Percentiles rank a stretch among this genome's conserved stretches.
Conservation (phyloP, 495 filamentous ascomycete genomes). For the Margaritispora aquatica region DNA sequence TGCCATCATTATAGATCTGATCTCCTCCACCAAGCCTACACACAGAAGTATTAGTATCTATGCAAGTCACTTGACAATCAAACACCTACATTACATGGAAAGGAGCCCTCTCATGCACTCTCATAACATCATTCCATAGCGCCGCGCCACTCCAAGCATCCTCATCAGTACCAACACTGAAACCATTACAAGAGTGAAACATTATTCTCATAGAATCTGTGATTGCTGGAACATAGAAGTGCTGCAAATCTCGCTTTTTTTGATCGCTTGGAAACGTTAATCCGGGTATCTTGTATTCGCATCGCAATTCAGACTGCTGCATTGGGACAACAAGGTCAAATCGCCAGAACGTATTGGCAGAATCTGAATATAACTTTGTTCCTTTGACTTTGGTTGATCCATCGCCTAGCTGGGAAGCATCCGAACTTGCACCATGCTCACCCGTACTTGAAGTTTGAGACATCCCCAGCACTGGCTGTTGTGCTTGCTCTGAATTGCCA, state of each 20-base stretch:
- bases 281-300: constrained; percentile 52
- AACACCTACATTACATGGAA: constrained; percentile 76
- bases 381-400: constrained; percentile 8
- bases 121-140: constrained; percentile 86
- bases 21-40: constrained; percentile 76
- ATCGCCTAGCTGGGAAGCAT: background rate
- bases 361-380: constrained; percentile 67
- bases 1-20: constrained; percentile 91
- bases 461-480: background rate
- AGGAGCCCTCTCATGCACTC: constrained; percentile 59
- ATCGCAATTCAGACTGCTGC: constrained; percentile 45
- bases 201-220: constrained; percentile 88
- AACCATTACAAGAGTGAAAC: constrained; percentile 96
- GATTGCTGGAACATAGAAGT: constrained; percentile 70
- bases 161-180: constrained; percentile 88
- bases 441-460: background rate
- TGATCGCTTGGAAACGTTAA: constrained; percentile 35
- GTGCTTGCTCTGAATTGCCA: background rate
- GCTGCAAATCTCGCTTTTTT: constrained; percentile 40
- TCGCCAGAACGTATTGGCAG: constrained; percentile 72
- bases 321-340: constrained; percentile 60
- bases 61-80: background rate
- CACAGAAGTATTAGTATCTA: background rate
- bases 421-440: background rate
- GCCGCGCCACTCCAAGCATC: constrained; percentile 74